phyloP scores from a whole-genome alignment of 176 grass and related monocot genomes.

The Carex parvula region DNA sequence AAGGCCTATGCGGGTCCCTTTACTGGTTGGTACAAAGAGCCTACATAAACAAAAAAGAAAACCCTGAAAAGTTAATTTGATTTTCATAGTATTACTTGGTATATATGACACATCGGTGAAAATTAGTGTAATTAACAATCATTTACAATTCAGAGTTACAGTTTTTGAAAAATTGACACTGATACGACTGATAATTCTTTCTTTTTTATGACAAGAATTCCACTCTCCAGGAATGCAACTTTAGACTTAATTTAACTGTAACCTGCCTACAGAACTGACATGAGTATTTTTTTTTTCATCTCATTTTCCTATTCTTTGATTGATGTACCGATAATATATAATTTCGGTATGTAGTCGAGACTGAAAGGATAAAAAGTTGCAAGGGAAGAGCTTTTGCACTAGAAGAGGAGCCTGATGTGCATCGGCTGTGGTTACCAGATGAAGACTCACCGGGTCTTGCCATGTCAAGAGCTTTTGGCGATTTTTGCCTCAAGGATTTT shows the following conservation, averaged over 20 bases:
- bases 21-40: not conserved
- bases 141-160: not conserved
- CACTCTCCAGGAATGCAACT: not conserved
- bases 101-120: not conserved
- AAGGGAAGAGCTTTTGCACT: slow-evolving; percentile 76
- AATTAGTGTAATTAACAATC: not conserved
- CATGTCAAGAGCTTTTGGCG: slow-evolving; percentile 88
- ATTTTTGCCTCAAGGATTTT: slow-evolving; percentile 80
- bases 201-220: not conserved
- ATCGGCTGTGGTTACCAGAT: slow-evolving; percentile 74
- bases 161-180: not conserved
- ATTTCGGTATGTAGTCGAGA: slow-evolving; percentile 40
- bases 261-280: not conserved
- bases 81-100: not conserved
- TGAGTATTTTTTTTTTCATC: not conserved
- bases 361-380: slow-evolving; percentile 56
- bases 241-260: not conserved
- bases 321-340: not conserved
- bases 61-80: not conserved
- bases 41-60: not conserved
- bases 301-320: not conserved
- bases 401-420: slow-evolving; percentile 64
- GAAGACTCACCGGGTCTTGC: slow-evolving; percentile 80
- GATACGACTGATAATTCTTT: not conserved
- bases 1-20: not conserved